Evolutionary conservation across 2,329 filamentous ascomycete species (phyloP).

Genomic region (Cordyceps fumosorosea): DNA sequence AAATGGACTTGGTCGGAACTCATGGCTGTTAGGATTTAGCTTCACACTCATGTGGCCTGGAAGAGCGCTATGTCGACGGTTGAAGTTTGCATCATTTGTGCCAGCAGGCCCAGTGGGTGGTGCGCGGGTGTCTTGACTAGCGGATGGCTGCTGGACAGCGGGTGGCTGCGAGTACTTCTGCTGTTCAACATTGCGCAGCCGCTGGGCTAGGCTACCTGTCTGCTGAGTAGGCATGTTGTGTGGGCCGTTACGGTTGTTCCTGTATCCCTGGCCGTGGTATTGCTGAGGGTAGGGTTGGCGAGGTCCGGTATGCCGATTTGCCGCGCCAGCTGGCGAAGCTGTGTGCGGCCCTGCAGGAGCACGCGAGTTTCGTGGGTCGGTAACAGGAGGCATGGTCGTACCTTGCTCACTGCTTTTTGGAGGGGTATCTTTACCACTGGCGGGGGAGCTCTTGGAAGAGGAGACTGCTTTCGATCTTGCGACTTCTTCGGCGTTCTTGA

Average conservation of each 20-base stretch:
- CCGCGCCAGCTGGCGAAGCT: constrained; percentile 22
- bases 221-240: constrained; percentile 37
- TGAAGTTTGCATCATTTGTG: constrained; percentile 44
- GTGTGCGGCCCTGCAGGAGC: constrained; percentile 28
- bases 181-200: constrained; percentile 46
- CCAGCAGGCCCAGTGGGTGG: constrained; percentile 70
- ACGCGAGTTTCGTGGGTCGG: constrained; percentile 27
- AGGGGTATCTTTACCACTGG: constrained; percentile 31
- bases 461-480: constrained; percentile 47
- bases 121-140: constrained; percentile 59
- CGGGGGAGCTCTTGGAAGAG: not conserved
- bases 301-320: constrained; percentile 38
- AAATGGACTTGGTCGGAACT: constrained; percentile 81
- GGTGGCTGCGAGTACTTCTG: constrained; percentile 42
- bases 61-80: constrained; percentile 46
- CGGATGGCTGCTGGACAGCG: constrained; percentile 41
- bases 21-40: constrained; percentile 60
- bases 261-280: constrained; percentile 41
- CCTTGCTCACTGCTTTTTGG: constrained; percentile 42
- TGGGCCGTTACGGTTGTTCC: constrained; percentile 39
- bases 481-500: constrained; percentile 63
- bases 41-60: constrained; percentile 47
- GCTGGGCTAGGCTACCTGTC: constrained; percentile 41
- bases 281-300: constrained; percentile 44
- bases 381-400: constrained; percentile 17